These are phyloP conservation scores for Neurospora sp. DNA, from an alignment of 2,329 filamentous ascomycete species.

Conservation along the genomic window DNA sequence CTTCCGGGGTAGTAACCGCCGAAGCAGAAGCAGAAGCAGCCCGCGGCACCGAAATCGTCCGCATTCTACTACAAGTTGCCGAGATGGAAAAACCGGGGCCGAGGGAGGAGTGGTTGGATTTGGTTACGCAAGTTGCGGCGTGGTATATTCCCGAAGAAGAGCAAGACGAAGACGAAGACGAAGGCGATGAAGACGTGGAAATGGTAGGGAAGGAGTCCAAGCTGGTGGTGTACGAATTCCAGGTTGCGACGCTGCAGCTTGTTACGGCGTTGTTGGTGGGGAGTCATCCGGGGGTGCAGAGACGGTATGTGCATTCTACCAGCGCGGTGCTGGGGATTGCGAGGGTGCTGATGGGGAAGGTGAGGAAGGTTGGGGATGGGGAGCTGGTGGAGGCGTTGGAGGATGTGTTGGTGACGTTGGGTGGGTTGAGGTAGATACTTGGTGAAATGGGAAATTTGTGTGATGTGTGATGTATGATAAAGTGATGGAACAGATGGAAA, in stretches of 20 bases:
- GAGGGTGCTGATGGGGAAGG: constrained; percentile 27
- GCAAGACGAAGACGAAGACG: constrained; percentile 6
- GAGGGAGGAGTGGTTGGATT: constrained; percentile 46
- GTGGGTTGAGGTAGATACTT: constrained; percentile 8
- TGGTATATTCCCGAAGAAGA: constrained; percentile 30
- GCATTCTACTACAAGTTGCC: constrained; percentile 41
- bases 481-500: not conserved
- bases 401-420: constrained; percentile 27
- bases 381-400: constrained; percentile 33
- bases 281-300: constrained; percentile 35
- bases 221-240: constrained; percentile 34
- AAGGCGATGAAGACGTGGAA: not conserved
- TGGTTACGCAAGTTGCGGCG: constrained; percentile 41
- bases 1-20: constrained; percentile 11
- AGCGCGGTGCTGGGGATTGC: constrained; percentile 39
- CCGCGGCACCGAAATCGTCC: constrained; percentile 45
- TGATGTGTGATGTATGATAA: not conserved
- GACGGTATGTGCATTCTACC: constrained; percentile 41
- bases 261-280: constrained; percentile 40
- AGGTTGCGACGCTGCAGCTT: constrained; percentile 45
- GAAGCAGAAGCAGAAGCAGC: constrained; percentile 25
- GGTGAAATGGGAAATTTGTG: not conserved
- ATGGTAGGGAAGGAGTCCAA: constrained; percentile 3
- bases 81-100: constrained; percentile 35
- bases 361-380: constrained; percentile 17